Percentiles rank a stretch among this genome's conserved stretches.
Conservation (phyloP, 2,329 filamentous ascomycete species). For the Epichloe typhina region DNA sequence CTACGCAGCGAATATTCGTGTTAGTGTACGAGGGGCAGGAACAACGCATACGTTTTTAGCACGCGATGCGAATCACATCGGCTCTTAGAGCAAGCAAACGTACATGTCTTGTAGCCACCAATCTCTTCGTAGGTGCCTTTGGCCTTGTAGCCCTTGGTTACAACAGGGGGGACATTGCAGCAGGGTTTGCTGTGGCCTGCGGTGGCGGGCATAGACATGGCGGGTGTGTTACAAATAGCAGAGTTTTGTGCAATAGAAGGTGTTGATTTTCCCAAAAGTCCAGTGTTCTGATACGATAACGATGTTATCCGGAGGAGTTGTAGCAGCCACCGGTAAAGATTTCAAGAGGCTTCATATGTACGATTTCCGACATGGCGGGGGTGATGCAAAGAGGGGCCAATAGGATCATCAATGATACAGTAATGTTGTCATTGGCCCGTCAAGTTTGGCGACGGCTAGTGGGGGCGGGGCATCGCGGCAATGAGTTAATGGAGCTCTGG, state of each 20-base stretch:
- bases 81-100: not conserved
- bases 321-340: no score
- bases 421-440: not conserved
- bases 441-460: not conserved
- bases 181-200: constrained; percentile 43
- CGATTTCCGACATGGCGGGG: no score
- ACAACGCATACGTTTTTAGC: not conserved
- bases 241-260: no score
- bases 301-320: no score
- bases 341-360: no score
- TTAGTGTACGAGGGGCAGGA: not conserved
- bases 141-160: constrained; percentile 38
- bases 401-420: no score
- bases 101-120: constrained; percentile 40
- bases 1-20: constrained; percentile 12
- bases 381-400: no score
- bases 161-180: constrained; percentile 45
- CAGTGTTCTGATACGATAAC: no score
- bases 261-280: no score
- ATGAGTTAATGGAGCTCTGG: no score
- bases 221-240: constrained; percentile 4
- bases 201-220: constrained; percentile 38
- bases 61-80: not conserved
- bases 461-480: no score
- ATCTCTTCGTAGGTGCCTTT: constrained; percentile 45